Evolutionary conservation across 2,329 filamentous ascomycete species (phyloP).

Genomic region (Stagonosporopsis rhizophila): DNA sequence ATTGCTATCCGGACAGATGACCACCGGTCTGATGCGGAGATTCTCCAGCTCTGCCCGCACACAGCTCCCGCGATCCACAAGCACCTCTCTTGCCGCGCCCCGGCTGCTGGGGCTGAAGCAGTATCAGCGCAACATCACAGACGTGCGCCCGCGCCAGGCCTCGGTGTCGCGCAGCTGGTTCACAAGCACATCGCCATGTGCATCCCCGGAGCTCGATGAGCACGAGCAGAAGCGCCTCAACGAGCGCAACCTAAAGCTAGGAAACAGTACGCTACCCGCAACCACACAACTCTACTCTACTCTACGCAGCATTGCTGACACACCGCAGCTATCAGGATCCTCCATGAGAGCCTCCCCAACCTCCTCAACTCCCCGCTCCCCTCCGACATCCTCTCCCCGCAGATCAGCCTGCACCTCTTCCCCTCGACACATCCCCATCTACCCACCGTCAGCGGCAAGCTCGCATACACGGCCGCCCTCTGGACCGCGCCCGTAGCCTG

Average conservation of each 20-base stretch:
- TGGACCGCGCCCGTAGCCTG: slow-evolving; percentile 97
- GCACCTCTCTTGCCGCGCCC: slow-evolving; percentile 34
- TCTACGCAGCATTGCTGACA: slow-evolving; percentile 8
- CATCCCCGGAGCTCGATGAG: slow-evolving; percentile 31
- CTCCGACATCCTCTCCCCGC: slow-evolving; percentile 67
- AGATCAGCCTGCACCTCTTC: slow-evolving; percentile 68
- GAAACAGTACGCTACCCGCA: slow-evolving; percentile 61
- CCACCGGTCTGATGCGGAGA: slow-evolving; percentile 56
- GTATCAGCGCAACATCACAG: slow-evolving; percentile 44
- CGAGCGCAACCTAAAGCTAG: slow-evolving; percentile 67
- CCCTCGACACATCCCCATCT: slow-evolving; percentile 84
- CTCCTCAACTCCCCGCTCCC: slow-evolving; percentile 68
- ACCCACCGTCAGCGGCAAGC: slow-evolving; percentile 86
- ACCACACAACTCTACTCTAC: not conserved
- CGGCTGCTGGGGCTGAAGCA: slow-evolving; percentile 43
- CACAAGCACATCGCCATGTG: slow-evolving; percentile 49
- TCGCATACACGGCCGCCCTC: slow-evolving; percentile 89
- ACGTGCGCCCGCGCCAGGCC: slow-evolving; percentile 39
- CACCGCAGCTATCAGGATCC: slow-evolving; percentile 61
- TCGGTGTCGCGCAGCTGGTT: slow-evolving; percentile 54
- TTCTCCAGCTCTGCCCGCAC: slow-evolving; percentile 52
- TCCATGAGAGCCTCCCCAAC: slow-evolving; percentile 69
- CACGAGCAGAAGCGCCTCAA: slow-evolving; percentile 60
- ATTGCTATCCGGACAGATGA: slow-evolving; percentile 46
- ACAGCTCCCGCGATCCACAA: slow-evolving; percentile 32